Conservation (phyloP, 768 basidiomycete genomes). For the Tephrocybe sp. region DNA sequence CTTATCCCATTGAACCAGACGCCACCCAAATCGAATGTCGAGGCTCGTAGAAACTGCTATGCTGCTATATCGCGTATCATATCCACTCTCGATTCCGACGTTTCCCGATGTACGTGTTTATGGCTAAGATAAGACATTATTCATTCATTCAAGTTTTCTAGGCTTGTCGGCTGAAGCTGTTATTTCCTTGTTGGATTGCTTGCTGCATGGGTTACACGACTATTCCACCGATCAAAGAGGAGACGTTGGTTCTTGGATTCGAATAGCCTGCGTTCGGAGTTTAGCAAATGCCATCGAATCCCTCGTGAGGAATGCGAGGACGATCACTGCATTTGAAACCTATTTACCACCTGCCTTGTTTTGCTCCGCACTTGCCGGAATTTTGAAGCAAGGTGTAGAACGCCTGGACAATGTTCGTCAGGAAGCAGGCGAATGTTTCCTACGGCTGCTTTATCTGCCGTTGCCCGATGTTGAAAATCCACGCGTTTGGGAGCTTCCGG, state of each 20-base stretch:
- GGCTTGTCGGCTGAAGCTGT: conserved; percentile 48
- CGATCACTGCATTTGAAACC: conserved; percentile 43
- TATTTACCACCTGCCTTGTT: conserved; percentile 63
- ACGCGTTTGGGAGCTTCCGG: conserved; percentile 52
- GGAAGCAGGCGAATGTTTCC: conserved; percentile 65
- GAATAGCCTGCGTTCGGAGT: conserved; percentile 71
- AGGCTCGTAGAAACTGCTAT: conserved; percentile 56
- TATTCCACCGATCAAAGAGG: conserved; percentile 94
- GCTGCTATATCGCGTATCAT: conserved; percentile 40
- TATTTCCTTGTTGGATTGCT: conserved; percentile 47
- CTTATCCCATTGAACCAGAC: conserved; percentile 17
- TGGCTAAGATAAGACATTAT: too few relatives aligned
- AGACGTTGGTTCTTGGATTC: conserved; percentile 95
- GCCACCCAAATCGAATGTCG: conserved; percentile 39
- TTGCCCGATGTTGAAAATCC: conserved; percentile 39
- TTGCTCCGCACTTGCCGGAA: conserved; percentile 55
- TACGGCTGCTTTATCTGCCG: conserved; percentile 45
- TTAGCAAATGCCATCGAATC: conserved; percentile 52
- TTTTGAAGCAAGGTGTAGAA: conserved; percentile 89
- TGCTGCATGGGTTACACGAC: conserved; percentile 78
- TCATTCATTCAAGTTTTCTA: conserved; percentile 22
- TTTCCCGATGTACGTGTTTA: conserved; percentile 21
- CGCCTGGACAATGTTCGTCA: conserved; percentile 88
- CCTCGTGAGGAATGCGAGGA: conserved; percentile 43
- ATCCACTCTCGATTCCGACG: conserved; percentile 23